phyloP scores from a whole-genome alignment of 2,329 filamentous ascomycete genomes.

The Stagonosporopsis rhizophila region DNA sequence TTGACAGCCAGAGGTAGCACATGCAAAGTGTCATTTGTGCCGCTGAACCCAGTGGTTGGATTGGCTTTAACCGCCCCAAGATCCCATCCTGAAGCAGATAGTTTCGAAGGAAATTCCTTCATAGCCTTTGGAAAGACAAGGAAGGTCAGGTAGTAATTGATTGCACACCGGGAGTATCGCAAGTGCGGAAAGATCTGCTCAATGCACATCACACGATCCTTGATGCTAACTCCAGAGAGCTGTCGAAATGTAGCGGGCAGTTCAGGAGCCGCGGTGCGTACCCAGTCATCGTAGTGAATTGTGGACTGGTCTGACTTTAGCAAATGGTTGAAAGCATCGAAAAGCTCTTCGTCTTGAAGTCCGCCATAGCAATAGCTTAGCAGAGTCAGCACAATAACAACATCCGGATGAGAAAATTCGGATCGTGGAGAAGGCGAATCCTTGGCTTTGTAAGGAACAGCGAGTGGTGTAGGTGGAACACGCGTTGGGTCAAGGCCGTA shows the following conservation, averaged over 20 bases:
- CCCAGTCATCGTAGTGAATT: conserved; percentile 61
- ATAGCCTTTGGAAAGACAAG: conserved; percentile 68
- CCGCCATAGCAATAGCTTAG: conserved; percentile 73
- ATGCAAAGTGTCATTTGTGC: conserved; percentile 69
- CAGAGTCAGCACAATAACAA: conserved; percentile 69
- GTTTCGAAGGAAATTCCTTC: conserved; percentile 68
- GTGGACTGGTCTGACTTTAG: conserved; percentile 60
- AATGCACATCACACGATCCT: conserved; percentile 60
- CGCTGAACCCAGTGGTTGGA: conserved; percentile 71
- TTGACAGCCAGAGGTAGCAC: conserved; percentile 64
- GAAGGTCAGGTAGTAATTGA: conserved; percentile 69
- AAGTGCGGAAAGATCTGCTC: conserved; percentile 62
- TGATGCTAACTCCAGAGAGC: conserved; percentile 39
- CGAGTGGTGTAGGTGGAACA: conserved; percentile 60
- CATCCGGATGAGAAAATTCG: conserved; percentile 74
- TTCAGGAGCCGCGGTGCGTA: conserved; percentile 33
- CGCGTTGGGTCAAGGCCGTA: conserved; percentile 62
- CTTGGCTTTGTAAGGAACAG: conserved; percentile 71
- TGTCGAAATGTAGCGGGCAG: conserved; percentile 50
- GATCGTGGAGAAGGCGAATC: conserved; percentile 67
- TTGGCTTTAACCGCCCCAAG: conserved; percentile 58
- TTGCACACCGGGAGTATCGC: conserved; percentile 58
- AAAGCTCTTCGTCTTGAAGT: conserved; percentile 59
- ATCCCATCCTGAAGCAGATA: conserved; percentile 74
- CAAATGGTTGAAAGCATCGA: conserved; percentile 57